Evolutionary conservation across 1,284 basidiomycete species (phyloP).

Genomic region (Exobasidium rhododendri): DNA sequence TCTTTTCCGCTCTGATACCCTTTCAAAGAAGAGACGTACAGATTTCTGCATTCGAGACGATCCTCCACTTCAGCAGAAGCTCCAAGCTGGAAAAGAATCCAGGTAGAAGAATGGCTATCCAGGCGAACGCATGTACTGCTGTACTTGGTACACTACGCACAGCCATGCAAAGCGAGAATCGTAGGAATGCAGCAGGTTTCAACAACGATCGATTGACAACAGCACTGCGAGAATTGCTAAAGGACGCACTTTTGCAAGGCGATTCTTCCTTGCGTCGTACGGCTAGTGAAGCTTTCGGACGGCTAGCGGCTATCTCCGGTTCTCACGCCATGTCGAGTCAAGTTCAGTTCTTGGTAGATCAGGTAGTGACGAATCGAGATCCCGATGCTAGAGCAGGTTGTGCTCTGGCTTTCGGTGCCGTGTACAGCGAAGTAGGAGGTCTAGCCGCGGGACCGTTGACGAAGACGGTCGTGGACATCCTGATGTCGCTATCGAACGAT

Average conservation of each 20-base stretch:
- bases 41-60: conserved; percentile 66
- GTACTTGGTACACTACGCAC: conserved; percentile 69
- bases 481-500: conserved; percentile 92
- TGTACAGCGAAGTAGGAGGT: conserved; percentile 88
- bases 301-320: conserved; percentile 77
- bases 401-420: conserved; percentile 86
- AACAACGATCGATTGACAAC: conserved; percentile 67
- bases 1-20: conserved; percentile 75
- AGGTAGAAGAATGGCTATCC: conserved; percentile 80
- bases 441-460: conserved; percentile 87
- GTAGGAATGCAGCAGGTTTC: conserved; percentile 38
- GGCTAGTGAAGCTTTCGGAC: conserved; percentile 86
- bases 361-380: conserved; percentile 93
- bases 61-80: conserved; percentile 65
- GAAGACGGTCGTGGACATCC: conserved; percentile 91
- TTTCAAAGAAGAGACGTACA: conserved; percentile 72
- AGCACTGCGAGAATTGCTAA: conserved; percentile 71
- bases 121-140: conserved; percentile 78
- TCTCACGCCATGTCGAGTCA: conserved; percentile 81
- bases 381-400: conserved; percentile 91
- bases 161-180: conserved; percentile 34
- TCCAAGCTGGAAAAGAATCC: conserved; percentile 81
- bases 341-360: conserved; percentile 87
- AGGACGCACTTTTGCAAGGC: conserved; percentile 78
- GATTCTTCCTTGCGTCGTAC: conserved; percentile 73